Conservation (phyloP, 208 protist species). For the Tritrichomonas foetus region DNA sequence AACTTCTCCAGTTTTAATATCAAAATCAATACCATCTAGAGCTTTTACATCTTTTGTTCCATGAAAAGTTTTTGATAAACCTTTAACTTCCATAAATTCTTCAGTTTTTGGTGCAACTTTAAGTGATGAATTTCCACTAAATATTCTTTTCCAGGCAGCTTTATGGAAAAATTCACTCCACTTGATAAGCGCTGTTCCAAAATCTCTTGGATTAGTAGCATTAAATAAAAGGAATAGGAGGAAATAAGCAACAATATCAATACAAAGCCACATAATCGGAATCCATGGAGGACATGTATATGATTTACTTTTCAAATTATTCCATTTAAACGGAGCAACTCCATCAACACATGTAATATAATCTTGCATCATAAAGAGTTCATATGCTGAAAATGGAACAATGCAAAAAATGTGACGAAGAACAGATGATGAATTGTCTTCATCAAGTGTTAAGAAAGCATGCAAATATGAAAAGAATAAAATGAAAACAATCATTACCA, state of each 20-base stretch:
- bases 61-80: not conserved
- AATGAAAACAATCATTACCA: not conserved
- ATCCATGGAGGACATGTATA: not conserved
- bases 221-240: not conserved
- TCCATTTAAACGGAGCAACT: not conserved
- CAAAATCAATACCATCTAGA: not conserved
- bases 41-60: not conserved
- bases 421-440: not conserved
- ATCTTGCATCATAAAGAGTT: not conserved
- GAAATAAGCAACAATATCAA: not conserved
- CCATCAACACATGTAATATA: not conserved
- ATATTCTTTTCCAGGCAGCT: not conserved
- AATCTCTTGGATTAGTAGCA: not conserved
- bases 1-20: slow-evolving; percentile 23
- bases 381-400: slow-evolving; percentile 7
- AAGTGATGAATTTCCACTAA: not conserved
- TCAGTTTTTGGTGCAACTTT: not conserved
- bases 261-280: not conserved
- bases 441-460: not conserved
- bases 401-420: not conserved
- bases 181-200: not conserved
- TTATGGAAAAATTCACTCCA: not conserved
- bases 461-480: not conserved
- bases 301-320: not conserved
- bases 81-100: not conserved